These are phyloP conservation scores for Geotrichum aggregatum DNA, from an alignment of 1,139 yeast genomes.

Conservation along the genomic window DNA sequence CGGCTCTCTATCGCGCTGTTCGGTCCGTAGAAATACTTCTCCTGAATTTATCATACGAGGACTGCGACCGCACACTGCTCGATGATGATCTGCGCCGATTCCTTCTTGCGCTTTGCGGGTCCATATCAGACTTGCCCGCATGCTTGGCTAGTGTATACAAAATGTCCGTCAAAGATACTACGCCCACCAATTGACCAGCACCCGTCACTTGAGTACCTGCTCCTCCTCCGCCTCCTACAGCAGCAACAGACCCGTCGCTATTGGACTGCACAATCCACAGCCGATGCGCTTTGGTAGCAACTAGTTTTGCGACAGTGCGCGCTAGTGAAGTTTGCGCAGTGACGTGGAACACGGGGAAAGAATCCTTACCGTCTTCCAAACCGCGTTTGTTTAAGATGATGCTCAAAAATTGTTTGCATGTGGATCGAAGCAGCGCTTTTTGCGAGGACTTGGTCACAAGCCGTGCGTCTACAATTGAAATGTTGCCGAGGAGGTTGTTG, in stretches of 20 bases:
- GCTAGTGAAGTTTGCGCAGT: conserved; percentile 76
- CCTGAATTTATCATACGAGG: conserved; percentile 28
- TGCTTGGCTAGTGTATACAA: conserved; percentile 73
- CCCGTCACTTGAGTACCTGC: conserved; percentile 39
- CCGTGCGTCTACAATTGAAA: conserved; percentile 88
- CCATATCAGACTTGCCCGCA: conserved; percentile 62
- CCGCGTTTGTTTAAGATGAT: conserved; percentile 85
- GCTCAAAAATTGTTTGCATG: conserved; percentile 83
- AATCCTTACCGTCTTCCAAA: conserved; percentile 88
- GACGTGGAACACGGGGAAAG: conserved; percentile 93
- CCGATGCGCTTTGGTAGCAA: conserved; percentile 90
- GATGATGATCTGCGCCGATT: conserved; percentile 67
- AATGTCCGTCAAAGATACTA: conserved; percentile 84
- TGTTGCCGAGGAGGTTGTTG: conserved; percentile 76
- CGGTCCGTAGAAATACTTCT: conserved; percentile 23
- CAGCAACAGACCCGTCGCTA: conserved; percentile 13
- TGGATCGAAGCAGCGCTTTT: conserved; percentile 70
- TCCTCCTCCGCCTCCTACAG: conserved; percentile 14
- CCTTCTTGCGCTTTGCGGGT: conserved; percentile 80
- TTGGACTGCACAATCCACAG: conserved; percentile 77
- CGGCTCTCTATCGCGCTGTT: conserved; percentile 6
- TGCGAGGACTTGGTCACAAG: conserved; percentile 78
- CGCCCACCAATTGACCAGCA: conserved; percentile 81
- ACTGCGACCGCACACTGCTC: conserved; percentile 30
- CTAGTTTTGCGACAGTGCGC: conserved; percentile 87